Evolutionary conservation across 2,329 filamentous ascomycete genomes (phyloP).

Genomic region (Cryoendolithus antarcticus): DNA sequence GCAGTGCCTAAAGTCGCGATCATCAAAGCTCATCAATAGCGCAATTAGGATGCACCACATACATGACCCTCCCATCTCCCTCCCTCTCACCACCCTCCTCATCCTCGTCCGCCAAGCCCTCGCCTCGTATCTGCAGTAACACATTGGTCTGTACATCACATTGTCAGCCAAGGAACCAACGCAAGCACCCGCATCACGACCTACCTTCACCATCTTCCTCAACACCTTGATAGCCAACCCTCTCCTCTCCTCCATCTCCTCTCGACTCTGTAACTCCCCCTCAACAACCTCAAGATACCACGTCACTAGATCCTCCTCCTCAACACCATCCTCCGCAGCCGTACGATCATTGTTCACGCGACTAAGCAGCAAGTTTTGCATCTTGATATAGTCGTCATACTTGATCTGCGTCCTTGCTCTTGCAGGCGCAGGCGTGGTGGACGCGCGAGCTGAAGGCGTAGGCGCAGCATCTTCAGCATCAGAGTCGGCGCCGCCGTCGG

Average conservation of each 20-base stretch:
- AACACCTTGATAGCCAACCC: conserved; percentile 70
- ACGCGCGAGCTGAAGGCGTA: conserved; percentile 29
- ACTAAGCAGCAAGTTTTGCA: conserved; percentile 74
- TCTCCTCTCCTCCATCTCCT: conserved; percentile 67
- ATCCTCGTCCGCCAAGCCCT: conserved; percentile 72
- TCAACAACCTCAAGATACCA: conserved; percentile 94
- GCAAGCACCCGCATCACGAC: conserved; percentile 17
- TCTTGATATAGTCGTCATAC: conserved; percentile 86
- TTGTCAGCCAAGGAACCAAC: no score
- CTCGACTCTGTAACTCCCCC: conserved; percentile 64
- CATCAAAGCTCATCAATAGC: conserved; percentile 50
- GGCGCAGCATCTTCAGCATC: conserved; percentile 20
- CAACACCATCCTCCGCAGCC: conserved; percentile 65
- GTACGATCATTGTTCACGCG: conserved; percentile 74
- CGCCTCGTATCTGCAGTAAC: conserved; percentile 55
- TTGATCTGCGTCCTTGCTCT: conserved; percentile 74
- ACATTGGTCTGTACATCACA: conserved; percentile 40
- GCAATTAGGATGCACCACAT: conserved; percentile 90
- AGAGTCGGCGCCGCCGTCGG: conserved; percentile 32
- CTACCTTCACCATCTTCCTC: conserved; percentile 90
- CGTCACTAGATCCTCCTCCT: conserved; percentile 65
- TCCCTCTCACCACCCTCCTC: conserved; percentile 43
- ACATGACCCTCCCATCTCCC: conserved; percentile 50
- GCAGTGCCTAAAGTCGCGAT: no score
- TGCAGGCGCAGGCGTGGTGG: conserved; percentile 28